phyloP scores from a whole-genome alignment of 2,329 filamentous ascomycete species.

The Microdochium trichocladiopsis region DNA sequence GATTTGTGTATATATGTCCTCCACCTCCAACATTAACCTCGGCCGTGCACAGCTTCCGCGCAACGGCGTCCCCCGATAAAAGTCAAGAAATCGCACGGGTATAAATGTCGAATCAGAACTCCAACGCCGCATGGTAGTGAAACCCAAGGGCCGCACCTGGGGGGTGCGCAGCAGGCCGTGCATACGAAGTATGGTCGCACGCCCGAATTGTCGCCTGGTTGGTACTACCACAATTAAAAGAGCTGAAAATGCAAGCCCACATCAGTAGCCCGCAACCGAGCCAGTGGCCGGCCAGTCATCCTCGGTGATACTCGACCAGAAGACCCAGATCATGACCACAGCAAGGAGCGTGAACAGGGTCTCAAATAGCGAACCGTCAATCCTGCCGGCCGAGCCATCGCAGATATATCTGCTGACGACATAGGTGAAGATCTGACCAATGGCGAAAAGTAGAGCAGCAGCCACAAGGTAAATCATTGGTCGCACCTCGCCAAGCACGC shows the following conservation, averaged over 20 bases:
- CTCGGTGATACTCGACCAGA: constrained; percentile 99
- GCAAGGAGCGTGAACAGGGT: constrained; percentile 85
- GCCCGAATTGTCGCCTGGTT: neutral
- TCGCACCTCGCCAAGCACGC: constrained; percentile 77
- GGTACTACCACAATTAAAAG: constrained; percentile 8
- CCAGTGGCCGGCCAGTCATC: constrained; percentile 78
- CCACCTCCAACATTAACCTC: neutral
- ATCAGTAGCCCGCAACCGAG: constrained; percentile 29
- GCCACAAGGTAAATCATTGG: constrained; percentile 84
- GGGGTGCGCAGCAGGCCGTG: neutral
- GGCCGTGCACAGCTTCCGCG: neutral
- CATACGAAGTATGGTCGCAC: neutral
- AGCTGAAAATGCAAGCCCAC: constrained; percentile 4
- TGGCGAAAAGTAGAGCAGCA: constrained; percentile 75
- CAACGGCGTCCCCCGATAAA: neutral
- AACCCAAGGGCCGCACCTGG: neutral
- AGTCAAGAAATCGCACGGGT: neutral
- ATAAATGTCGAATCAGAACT: neutral
- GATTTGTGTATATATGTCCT: no score
- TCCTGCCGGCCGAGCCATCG: constrained; percentile 71
- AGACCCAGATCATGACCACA: constrained; percentile 80
- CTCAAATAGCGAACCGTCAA: constrained; percentile 89
- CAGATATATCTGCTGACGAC: constrained; percentile 89
- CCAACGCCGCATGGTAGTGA: neutral
- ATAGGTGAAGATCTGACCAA: constrained; percentile 95